Evolutionary conservation across 2,329 filamentous ascomycete species (phyloP).

Genomic region (Talaromyces sp.): DNA sequence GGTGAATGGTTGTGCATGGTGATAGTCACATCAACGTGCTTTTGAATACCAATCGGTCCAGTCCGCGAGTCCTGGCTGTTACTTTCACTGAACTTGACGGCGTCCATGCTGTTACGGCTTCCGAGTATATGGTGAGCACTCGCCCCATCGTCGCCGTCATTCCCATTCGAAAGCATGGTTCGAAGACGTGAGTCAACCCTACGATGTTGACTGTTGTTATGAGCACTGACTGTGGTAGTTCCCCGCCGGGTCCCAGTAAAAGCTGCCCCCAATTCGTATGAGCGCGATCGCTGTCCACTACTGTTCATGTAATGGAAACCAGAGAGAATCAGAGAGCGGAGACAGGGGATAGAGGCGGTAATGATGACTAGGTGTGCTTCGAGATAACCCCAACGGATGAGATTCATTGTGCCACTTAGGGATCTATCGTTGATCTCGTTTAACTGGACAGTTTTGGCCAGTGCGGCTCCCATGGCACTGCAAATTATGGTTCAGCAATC

Average conservation of each 20-base stretch:
- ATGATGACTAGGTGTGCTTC: constrained; percentile 31
- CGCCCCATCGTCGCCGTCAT: background rate
- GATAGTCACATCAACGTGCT: constrained; percentile 7
- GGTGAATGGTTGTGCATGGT: background rate
- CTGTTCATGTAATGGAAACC: constrained; percentile 5
- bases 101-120: background rate
- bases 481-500: background rate
- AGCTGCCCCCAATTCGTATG: background rate
- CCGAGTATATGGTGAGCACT: constrained; percentile 4
- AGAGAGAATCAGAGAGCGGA: constrained; percentile 25
- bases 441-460: constrained; percentile 26
- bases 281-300: constrained; percentile 2
- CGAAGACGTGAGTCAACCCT: background rate
- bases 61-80: background rate
- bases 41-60: background rate
- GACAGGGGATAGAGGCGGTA: constrained; percentile 29
- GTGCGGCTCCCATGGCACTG: constrained; percentile 27
- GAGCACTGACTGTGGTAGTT: constrained; percentile 2
- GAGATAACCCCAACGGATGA: constrained; percentile 28
- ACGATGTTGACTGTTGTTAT: background rate
- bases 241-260: background rate
- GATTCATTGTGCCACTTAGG: constrained; percentile 22
- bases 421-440: constrained; percentile 8
- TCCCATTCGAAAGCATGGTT: constrained; percentile 3
- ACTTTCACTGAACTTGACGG: background rate